phyloP scores from a whole-genome alignment of 2,329 filamentous ascomycete genomes.

The Geosmithia putterillii region DNA sequence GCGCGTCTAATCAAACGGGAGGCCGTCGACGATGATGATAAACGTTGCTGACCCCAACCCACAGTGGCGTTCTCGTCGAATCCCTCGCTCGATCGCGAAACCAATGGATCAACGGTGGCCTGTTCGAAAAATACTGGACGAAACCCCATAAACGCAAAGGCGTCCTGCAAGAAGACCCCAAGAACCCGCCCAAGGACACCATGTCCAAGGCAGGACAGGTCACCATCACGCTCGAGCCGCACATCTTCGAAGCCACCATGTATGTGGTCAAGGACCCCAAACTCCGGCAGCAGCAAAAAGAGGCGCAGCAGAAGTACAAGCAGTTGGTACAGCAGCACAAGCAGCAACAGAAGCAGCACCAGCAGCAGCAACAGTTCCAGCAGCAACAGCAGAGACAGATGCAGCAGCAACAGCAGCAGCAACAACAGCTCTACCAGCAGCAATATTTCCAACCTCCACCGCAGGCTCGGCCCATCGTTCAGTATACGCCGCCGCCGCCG shows the following conservation, averaged over 20 bases:
- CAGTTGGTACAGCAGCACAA: neutral
- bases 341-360: slow-evolving; percentile 4
- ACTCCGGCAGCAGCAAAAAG: slow-evolving; percentile 16
- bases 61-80: slow-evolving; percentile 61
- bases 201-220: slow-evolving; percentile 64
- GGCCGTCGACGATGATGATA: neutral
- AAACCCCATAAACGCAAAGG: slow-evolving; percentile 60
- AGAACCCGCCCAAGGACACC: slow-evolving; percentile 57
- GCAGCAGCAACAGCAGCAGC: neutral
- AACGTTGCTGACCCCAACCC: slow-evolving; percentile 9
- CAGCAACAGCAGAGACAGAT: neutral
- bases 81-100: slow-evolving; percentile 62
- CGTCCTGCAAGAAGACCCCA: slow-evolving; percentile 47
- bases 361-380: slow-evolving; percentile 7
- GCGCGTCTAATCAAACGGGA: neutral
- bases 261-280: slow-evolving; percentile 58
- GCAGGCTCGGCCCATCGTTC: slow-evolving; percentile 41
- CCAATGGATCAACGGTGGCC: slow-evolving; percentile 58
- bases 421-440: neutral
- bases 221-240: slow-evolving; percentile 66
- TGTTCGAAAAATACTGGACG: slow-evolving; percentile 69
- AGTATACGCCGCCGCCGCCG: slow-evolving; percentile 55
- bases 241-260: slow-evolving; percentile 66
- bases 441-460: slow-evolving; percentile 6
- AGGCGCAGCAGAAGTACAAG: slow-evolving; percentile 4